Conservation (phyloP, 805 yeast genomes). For the Candida saitoana region DNA sequence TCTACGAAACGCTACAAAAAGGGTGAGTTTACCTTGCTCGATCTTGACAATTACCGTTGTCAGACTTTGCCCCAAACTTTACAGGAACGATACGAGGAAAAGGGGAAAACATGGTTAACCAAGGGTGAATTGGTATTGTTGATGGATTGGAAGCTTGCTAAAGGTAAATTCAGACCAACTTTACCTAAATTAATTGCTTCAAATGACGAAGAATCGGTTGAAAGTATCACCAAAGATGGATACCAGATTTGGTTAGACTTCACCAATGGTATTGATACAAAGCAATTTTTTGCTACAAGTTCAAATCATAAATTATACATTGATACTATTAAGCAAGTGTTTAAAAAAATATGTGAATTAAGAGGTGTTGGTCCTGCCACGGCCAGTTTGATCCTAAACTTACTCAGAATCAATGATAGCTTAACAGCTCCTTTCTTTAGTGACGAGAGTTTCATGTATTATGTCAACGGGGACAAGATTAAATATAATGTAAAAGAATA, state of each 20-base stretch:
- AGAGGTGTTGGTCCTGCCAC: slow-evolving; percentile 52
- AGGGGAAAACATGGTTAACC: slow-evolving; percentile 24
- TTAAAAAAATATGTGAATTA: slow-evolving; percentile 31
- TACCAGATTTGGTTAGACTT: slow-evolving; percentile 12
- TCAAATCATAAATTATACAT: slow-evolving; percentile 12
- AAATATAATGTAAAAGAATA: slow-evolving; percentile 44
- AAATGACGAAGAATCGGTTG: slow-evolving; percentile 29
- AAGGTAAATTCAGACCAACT: slow-evolving; percentile 43
- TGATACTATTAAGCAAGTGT: slow-evolving; percentile 16
- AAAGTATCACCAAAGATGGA: slow-evolving; percentile 26
- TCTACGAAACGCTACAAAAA: slow-evolving; percentile 21
- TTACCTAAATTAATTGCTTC: slow-evolving; percentile 39
- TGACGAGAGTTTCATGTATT: slow-evolving; percentile 43
- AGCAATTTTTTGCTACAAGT: background rate
- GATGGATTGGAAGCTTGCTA: slow-evolving; percentile 48
- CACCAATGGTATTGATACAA: slow-evolving; percentile 1
- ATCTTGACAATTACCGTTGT: slow-evolving; percentile 38
- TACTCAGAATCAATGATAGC: slow-evolving; percentile 15
- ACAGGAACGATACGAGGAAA: slow-evolving; percentile 17
- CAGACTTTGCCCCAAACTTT: slow-evolving; percentile 25
- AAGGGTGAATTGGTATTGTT: slow-evolving; percentile 36
- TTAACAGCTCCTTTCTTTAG: slow-evolving; percentile 45
- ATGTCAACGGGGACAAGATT: slow-evolving; percentile 27
- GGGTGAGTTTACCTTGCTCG: slow-evolving; percentile 23
- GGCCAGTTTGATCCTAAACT: slow-evolving; percentile 40